Evolutionary conservation across 768 basidiomycete species (phyloP).

Genomic region (Leccinellum luteum): DNA sequence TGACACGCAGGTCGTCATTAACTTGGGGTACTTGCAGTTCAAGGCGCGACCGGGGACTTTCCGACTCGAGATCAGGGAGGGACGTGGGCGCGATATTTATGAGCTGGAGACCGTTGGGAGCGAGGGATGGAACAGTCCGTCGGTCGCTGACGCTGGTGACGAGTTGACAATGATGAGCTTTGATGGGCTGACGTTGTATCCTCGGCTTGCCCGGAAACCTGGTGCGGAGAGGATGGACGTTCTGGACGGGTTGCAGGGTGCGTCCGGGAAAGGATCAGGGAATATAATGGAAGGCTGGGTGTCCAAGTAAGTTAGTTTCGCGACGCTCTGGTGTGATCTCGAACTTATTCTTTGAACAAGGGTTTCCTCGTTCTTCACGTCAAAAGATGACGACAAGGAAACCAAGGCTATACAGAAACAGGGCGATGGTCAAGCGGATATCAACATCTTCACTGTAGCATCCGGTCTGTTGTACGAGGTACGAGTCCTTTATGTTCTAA

Average conservation of each 20-base stretch:
- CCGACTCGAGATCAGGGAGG: slow-evolving; percentile 76
- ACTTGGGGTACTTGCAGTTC: slow-evolving; percentile 95
- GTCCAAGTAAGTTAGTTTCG: slow-evolving; percentile 46
- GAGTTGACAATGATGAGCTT: slow-evolving; percentile 85
- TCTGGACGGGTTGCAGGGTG: slow-evolving; percentile 46
- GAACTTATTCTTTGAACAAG: slow-evolving; percentile 25
- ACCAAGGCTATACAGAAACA: slow-evolving; percentile 25
- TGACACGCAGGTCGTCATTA: slow-evolving; percentile 91
- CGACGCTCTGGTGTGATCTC: background rate
- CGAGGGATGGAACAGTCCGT: slow-evolving; percentile 82
- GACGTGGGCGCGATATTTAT: slow-evolving; percentile 79
- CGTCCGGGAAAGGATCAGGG: slow-evolving; percentile 28
- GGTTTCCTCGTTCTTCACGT: slow-evolving; percentile 44
- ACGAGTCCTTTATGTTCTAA: slow-evolving; percentile 2
- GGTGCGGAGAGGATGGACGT: slow-evolving; percentile 88
- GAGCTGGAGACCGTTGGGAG: slow-evolving; percentile 83
- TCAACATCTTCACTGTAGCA: slow-evolving; percentile 99
- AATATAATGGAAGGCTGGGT: slow-evolving; percentile 49
- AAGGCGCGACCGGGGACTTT: slow-evolving; percentile 90
- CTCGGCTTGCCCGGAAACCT: slow-evolving; percentile 61
- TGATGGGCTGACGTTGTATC: slow-evolving; percentile 87
- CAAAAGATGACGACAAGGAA: slow-evolving; percentile 22
- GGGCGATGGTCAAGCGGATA: slow-evolving; percentile 67
- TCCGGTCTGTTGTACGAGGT: slow-evolving; percentile 97
- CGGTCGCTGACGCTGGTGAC: slow-evolving; percentile 63